Evolutionary conservation across 192 early-diverging fungal genomes (phyloP).

Genomic region (Funneliformis geosporum): DNA sequence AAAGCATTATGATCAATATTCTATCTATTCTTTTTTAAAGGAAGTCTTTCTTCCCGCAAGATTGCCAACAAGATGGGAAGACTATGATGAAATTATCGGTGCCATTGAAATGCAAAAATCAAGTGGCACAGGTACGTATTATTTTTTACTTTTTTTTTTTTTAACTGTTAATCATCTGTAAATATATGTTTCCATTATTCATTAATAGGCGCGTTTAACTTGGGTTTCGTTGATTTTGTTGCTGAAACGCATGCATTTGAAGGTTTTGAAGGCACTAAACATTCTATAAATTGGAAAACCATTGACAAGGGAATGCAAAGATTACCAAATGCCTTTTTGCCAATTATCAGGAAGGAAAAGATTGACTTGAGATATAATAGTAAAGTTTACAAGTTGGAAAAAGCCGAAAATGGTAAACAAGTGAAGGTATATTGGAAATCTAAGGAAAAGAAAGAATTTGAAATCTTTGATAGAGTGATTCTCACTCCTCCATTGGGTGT

Average conservation of each 20-base stretch:
- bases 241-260: conserved; percentile 12
- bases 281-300: background rate
- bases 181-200: too few relatives aligned
- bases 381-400: conserved; percentile 31
- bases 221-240: background rate
- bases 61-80: background rate
- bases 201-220: background rate
- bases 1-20: background rate
- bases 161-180: too few relatives aligned
- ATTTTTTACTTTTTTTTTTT: background rate
- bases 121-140: background rate
- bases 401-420: conserved; percentile 13
- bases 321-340: conserved; percentile 36
- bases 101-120: background rate
- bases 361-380: conserved; percentile 25
- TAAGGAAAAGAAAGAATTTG: conserved; percentile 1
- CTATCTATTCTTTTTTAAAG: background rate
- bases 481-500: conserved; percentile 35
- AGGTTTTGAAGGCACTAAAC: background rate
- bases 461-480: conserved; percentile 37
- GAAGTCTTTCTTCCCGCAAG: background rate
- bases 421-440: conserved; percentile 37
- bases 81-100: background rate
- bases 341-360: conserved; percentile 22
- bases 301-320: conserved; percentile 40